Evolutionary conservation across 192 early-diverging fungal genomes (phyloP).

Genomic region (Powellomyces hirtus): DNA sequence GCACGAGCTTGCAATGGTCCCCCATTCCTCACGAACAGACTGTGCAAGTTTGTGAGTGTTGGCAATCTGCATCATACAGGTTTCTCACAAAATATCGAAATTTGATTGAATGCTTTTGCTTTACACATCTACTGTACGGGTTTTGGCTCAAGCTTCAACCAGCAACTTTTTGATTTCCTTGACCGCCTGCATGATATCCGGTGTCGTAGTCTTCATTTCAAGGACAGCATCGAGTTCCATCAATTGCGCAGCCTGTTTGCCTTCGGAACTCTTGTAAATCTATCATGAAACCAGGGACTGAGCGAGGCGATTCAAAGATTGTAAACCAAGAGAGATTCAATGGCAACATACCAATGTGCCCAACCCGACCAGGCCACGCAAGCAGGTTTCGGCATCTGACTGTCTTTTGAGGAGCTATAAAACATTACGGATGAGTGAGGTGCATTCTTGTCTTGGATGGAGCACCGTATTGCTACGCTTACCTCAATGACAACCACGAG

Average conservation of each 20-base stretch:
- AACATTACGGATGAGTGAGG: background rate
- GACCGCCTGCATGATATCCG: too few relatives aligned
- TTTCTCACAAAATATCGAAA: too few relatives aligned
- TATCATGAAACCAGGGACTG: background rate
- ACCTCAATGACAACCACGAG: slow-evolving; percentile 49
- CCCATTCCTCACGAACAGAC: too few relatives aligned
- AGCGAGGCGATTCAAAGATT: background rate
- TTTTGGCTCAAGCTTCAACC: too few relatives aligned
- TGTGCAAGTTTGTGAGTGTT: too few relatives aligned
- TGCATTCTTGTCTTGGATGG: background rate
- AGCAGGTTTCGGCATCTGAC: slow-evolving; percentile 58
- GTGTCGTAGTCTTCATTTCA: too few relatives aligned
- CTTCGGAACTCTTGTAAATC: background rate
- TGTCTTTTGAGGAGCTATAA: slow-evolving; percentile 52
- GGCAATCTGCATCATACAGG: too few relatives aligned
- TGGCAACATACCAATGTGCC: slow-evolving; percentile 55
- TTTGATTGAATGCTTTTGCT: too few relatives aligned
- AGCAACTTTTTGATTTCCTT: too few relatives aligned
- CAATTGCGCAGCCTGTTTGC: background rate
- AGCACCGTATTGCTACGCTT: background rate
- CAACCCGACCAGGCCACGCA: slow-evolving; percentile 57
- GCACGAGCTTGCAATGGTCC: too few relatives aligned
- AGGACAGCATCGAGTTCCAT: background rate
- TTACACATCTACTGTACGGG: too few relatives aligned
- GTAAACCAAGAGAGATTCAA: background rate